Evolutionary conservation across 2,329 filamentous ascomycete genomes (phyloP), one percentile per base, ranked within the genome.

Genomic region (Pseudomassariella vexata): DNA sequence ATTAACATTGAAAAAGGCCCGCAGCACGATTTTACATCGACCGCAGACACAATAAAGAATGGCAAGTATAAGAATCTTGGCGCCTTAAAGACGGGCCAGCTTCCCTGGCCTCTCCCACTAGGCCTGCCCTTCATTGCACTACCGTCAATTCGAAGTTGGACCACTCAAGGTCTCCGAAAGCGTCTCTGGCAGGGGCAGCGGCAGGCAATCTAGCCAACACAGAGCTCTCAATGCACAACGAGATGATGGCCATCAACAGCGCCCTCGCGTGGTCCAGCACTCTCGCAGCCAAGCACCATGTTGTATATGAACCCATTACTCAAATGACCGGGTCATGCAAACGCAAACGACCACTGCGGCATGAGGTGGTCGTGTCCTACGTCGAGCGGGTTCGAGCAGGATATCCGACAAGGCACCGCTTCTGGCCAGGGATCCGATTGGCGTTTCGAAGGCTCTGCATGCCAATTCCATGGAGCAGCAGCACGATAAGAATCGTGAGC

Each of bases 221-320:
- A 19, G 57, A 61, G 8, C 53, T 73, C 12, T 66, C 59, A 11
- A 70, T 73, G 65, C 68, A 73, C 43, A 64, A 63, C 4, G 68
- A 73, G 56, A 73, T 72, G 66, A 71, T 71, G 65, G 68, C 68
- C 18, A 68, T 74, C 46, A 62, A 66, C 44, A 64, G 62, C 18
- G 66, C 67, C 25, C 60, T 71, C 32, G 53, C 60, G 24, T 55
- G 62, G 31, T 67, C 62, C 31, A 61, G 55, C 42, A 60, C 58
- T 28, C 44, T 62, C 47, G 59, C 62, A 30, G 59, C 57, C 42
- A 62, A 46, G 36, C 51, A n/a, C 58, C 27, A 52, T 60, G 53
- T 66, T 55, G 32, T 60, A 51, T 46, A 42, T 68, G 60, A 70
- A 70, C 66, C 62, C 65, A 56, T 28, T 32, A 31, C 23, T 14